Base-by-base conservation (phyloP, 129 eudicot species). In the Helianthus annuus region DNA sequence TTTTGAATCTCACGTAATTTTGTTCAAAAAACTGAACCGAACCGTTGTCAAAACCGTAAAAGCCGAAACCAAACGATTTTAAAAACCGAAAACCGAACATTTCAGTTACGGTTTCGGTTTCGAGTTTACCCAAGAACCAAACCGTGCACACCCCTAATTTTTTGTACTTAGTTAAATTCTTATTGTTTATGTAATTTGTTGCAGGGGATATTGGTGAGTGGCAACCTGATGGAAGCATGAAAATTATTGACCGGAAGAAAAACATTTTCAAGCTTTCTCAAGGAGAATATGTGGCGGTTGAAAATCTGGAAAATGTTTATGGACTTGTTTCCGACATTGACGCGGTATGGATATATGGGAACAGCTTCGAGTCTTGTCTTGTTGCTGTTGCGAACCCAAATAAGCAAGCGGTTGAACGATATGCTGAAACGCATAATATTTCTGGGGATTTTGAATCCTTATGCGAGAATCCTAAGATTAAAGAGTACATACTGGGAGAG, bases 281-380 rank as follows among this genome's bases (percentile, higher is more conserved):
- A 73, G 98, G 96, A 80, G 98, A 92, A 61, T 92, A 92, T 66
- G 98, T 92, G 65, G 98, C 96, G 0, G 98, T 92, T 63, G 96
- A 92, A 66, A 92, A 89, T 69, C 80, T 92, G 80, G 96, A 92
- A 77, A 89, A 89, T 68, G 73, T 92, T 49, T 92, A 76, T 69
- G 98, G 92, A 58, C 85, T 81, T 67, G 91, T 84, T 74, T 45
- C 92, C 44, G 86, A 42, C 42, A 71, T 92, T 73, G 98, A 92
- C 51, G 61, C 91, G 84, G 96, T 92, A 75, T 92, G 98, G 98
- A 73, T 92, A 5, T 92, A 92, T 22, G 98, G 98, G 56, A 92
- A 81, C 82, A 92, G 94, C 83, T 89, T 89, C 1, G 96, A 92
- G 84, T 86, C 94, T 6, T 92, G 84, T 69, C 98, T 92, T 54